A percentile compares a stretch with the other conserved stretches of the same genome.
These are phyloP conservation scores for Microthyrium microscopicum DNA, from an alignment of 2,329 filamentous ascomycete species.

Conservation along the genomic window DNA sequence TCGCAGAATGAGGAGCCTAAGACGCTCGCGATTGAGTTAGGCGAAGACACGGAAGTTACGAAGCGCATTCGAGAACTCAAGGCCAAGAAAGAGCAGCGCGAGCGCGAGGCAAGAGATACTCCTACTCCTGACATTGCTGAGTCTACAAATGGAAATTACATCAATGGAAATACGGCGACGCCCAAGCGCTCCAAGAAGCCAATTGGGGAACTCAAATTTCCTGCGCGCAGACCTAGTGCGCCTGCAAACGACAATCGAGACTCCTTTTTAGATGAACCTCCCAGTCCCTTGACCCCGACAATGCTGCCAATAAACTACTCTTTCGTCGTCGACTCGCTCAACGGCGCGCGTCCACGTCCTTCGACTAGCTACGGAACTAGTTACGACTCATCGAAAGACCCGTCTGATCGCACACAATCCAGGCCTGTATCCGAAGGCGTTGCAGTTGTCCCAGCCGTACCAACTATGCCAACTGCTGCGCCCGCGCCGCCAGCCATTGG, in stretches of 20 bases:
- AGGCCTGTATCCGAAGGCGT: no score
- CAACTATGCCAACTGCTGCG: background rate
- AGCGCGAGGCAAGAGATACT: constrained; percentile 22
- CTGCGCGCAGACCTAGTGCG: background rate
- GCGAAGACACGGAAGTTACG: constrained; percentile 36
- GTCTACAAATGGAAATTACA: background rate
- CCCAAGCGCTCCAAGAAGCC: no score
- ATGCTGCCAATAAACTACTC: constrained; percentile 23
- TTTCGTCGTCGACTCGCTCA: constrained; percentile 19
- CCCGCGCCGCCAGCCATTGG: background rate
- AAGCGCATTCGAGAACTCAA: constrained; percentile 40
- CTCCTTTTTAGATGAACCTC: constrained; percentile 7
- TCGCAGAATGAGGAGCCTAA: background rate
- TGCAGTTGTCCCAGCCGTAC: background rate
- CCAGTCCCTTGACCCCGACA: constrained; percentile 12
- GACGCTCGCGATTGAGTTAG: background rate
- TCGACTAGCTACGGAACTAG: no score
- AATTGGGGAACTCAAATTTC: background rate
- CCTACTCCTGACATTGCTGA: background rate
- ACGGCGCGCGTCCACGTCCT: constrained; percentile 8
- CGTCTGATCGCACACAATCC: no score
- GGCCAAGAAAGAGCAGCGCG: constrained; percentile 38
- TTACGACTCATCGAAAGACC: no score
- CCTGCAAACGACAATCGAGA: background rate
- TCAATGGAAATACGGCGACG: no score